phyloP scores from a whole-genome alignment of 2,329 filamentous ascomycete species.

The Apiospora hydei region DNA sequence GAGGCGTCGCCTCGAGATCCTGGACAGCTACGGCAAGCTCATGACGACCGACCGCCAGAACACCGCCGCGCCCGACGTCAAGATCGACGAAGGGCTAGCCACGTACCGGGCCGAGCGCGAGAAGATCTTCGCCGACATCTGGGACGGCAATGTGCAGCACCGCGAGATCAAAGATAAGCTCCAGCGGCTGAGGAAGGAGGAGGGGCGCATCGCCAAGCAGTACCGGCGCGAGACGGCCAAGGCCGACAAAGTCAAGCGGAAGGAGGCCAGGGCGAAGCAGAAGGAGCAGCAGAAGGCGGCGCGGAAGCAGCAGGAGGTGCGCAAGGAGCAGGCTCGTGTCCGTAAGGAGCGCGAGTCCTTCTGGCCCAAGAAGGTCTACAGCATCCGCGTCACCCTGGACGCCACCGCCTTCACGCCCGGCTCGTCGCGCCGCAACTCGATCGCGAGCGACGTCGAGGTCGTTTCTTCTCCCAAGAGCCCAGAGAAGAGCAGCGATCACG shows the following conservation, averaged over 20 bases:
- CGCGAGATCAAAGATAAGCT: conserved; percentile 44
- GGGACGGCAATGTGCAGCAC: conserved; percentile 41
- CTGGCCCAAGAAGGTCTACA: conserved; percentile 59
- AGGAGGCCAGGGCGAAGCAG: conserved; percentile 38
- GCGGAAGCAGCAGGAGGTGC: conserved; percentile 46
- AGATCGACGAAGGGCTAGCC: conserved; percentile 42
- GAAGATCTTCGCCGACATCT: conserved; percentile 50
- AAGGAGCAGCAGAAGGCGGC: conserved; percentile 46
- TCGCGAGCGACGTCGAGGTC: conserved; percentile 56
- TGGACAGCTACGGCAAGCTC: conserved; percentile 49
- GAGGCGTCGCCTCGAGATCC: conserved; percentile 47
- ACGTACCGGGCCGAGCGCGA: conserved; percentile 52
- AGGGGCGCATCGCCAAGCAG: conserved; percentile 39
- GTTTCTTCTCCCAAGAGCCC: conserved; percentile 39
- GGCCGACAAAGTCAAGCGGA: conserved; percentile 34
- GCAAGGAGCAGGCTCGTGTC: conserved; percentile 53
- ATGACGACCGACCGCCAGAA: conserved; percentile 43
- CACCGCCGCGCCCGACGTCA: conserved; percentile 30
- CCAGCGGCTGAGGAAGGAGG: conserved; percentile 37
- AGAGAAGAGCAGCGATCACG: conserved; percentile 25
- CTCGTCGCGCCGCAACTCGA: conserved; percentile 57
- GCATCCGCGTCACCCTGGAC: conserved; percentile 59
- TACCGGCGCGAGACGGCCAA: conserved; percentile 36
- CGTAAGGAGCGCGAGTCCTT: conserved; percentile 52
- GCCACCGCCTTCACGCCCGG: conserved; percentile 49